Conservation (phyloP, 192 early-diverging fungal genomes). For the Coemansia sp. region DNA sequence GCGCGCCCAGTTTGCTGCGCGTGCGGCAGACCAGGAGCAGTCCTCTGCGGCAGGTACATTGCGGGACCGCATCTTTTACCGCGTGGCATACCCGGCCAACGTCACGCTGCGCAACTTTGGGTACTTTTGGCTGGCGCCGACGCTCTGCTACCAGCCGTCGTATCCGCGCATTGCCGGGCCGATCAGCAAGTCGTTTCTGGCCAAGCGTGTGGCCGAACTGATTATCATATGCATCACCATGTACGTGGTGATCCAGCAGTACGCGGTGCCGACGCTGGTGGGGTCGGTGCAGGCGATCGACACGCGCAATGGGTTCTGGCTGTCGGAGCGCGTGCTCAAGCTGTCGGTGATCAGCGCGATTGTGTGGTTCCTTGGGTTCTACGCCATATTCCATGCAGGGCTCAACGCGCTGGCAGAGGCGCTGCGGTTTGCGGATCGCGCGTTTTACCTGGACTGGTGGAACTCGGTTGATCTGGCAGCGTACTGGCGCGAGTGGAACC, state of each 20-base stretch:
- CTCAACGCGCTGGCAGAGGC: conserved; percentile 80
- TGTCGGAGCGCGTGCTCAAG: conserved; percentile 85
- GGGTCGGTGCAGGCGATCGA: conserved; percentile 75
- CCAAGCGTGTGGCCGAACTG: conserved; percentile 77
- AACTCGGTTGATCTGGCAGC: conserved; percentile 70
- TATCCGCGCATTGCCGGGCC: conserved; percentile 63
- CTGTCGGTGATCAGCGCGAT: conserved; percentile 69
- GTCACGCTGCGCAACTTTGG: conserved; percentile 57
- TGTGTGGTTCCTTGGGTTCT: conserved; percentile 92
- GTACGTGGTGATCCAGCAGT: conserved; percentile 77
- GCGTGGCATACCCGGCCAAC: conserved; percentile 68
- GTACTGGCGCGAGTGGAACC: conserved; percentile 93
- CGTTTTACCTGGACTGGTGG: conserved; percentile 91
- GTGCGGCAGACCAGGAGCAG: neutral
- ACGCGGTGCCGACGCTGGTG: conserved; percentile 73
- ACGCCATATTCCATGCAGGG: conserved; percentile 74
- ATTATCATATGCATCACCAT: conserved; percentile 63
- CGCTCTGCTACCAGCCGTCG: conserved; percentile 82
- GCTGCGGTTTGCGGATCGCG: conserved; percentile 80
- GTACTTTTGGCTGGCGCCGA: conserved; percentile 80
- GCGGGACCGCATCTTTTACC: conserved; percentile 47
- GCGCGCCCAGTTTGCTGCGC: neutral
- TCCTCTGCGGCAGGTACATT: neutral
- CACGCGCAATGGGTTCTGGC: conserved; percentile 57
- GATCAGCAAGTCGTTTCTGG: conserved; percentile 70